Evolutionary conservation across 2,329 filamentous ascomycete genomes (phyloP), one percentile per base, ranked within the genome.

Genomic region (Diaporthe nobilis): DNA sequence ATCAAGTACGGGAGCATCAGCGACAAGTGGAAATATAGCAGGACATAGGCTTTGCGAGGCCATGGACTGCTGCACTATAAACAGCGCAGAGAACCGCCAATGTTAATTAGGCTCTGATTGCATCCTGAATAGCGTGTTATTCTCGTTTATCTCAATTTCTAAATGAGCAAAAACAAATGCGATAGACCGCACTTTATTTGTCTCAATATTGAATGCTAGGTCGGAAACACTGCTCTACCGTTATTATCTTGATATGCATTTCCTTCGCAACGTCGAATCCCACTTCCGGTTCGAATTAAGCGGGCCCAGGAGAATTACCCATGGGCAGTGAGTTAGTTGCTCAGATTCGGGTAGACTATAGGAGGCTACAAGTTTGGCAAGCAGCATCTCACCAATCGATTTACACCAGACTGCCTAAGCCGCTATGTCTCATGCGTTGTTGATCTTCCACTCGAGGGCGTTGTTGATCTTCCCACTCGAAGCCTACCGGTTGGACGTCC

Each of bases 1-100:
- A 95, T 95, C 73, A 98, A 98, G 86, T 98, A 98, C 82, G 97
- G 97, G 17, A 95, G 93, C 80, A 93, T 96, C 31, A 94, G 90
- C 78, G 87, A 85, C 79, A 76, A 74, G 61, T 77, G 76, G 76
- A 74, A 31, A 49, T 25, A 76, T 44, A 75, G 12, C 68, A 73
- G 42, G 49, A 44, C 44, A 22, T 70, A 63, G 63, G 28, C 28
- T 39, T 37, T 9, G 8, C 37, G 9, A 17, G 31, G 17, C 20
- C 55, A 22, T 51, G 28, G 12, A 15, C 15, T 17, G 53, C 65
- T n/a, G n/a, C 39, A 28, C 22, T 42, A 15, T 42, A 28, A 1
- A 34, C 22, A 55, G 49, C 31, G 47, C 58, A 4, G 22, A 9
- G 47, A 37, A 13, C 17, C 13, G 22, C 31, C 65, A 42, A 13